These are phyloP conservation scores for Dipteronia sinensis DNA, from an alignment of 345 rosid species.

Conservation along the genomic window DNA sequence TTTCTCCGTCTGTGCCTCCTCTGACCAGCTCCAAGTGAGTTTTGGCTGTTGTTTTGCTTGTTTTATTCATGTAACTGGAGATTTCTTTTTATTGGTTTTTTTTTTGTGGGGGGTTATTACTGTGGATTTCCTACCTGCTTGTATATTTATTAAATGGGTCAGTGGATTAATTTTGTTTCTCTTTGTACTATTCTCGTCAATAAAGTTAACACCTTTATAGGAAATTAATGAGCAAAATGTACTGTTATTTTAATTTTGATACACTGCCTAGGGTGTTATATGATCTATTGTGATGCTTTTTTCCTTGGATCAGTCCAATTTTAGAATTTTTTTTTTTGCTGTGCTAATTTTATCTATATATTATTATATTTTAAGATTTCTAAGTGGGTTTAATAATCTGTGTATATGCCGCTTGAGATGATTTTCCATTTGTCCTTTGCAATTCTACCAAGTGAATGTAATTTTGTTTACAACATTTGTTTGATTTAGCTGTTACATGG, in stretches of 20 bases:
- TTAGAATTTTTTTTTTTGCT: not conserved
- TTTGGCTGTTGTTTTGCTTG: not conserved
- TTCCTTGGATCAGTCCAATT: no score
- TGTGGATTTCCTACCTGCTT: not conserved
- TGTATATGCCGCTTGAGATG: not conserved
- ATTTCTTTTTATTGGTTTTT: not conserved
- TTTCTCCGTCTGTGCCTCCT: constrained; percentile 10
- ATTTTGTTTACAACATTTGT: not conserved
- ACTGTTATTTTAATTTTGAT: not conserved
- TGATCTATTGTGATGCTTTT: no score
- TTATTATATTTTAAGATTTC: not conserved
- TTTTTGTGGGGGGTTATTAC: not conserved
- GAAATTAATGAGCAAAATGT: not conserved
- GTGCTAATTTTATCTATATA: not conserved
- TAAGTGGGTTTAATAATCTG: not conserved
- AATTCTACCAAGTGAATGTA: not conserved
- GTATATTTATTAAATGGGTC: not conserved
- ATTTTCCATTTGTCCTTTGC: no score
- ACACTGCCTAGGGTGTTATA: no score
- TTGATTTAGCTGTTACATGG: not conserved
- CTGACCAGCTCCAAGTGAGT: constrained; percentile 29
- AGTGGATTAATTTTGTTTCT: not conserved
- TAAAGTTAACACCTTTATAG: not conserved
- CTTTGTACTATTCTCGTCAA: not conserved
- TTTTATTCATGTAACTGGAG: not conserved